Percentiles rank a stretch among this genome's conserved stretches.
Conservation (phyloP, 345 rosid species). For the Melaleuca alternifolia region DNA sequence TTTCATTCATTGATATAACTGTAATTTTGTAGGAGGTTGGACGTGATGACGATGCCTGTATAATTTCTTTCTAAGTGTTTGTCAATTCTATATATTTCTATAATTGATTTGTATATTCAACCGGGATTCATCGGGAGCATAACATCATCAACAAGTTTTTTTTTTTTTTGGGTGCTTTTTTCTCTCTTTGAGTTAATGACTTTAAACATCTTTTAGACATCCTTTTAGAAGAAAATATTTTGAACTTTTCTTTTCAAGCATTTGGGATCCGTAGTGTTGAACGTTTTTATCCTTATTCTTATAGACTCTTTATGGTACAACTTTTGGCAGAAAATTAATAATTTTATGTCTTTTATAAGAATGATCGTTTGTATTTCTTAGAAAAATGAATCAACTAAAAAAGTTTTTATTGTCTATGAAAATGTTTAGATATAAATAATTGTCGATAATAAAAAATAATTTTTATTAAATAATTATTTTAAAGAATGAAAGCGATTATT, state of each 20-base stretch:
- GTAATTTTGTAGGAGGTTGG: neutral
- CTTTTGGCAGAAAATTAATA: neutral
- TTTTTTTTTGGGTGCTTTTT: no score
- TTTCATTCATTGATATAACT: neutral
- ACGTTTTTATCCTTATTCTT: no score
- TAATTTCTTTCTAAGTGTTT: neutral
- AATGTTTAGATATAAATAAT: rapidly evolving
- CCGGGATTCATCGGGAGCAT: neutral
- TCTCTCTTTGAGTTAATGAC: neutral
- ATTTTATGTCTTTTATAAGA: neutral
- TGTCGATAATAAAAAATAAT: no score
- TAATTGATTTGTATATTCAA: neutral
- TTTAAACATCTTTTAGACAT: neutral
- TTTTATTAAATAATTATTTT: no score
- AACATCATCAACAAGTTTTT: neutral
- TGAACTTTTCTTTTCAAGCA: neutral
- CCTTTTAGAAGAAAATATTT: neutral
- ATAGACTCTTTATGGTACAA: no score
- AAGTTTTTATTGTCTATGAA: no score
- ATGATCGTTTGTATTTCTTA: no score
- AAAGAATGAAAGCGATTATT: neutral
- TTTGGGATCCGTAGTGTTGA: neutral
- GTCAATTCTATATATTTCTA: neutral
- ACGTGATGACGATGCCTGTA: neutral
- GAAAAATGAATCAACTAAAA: no score